Conservation (phyloP, 2,329 filamentous ascomycete genomes). For the Neopestalotiopsis rosae region DNA sequence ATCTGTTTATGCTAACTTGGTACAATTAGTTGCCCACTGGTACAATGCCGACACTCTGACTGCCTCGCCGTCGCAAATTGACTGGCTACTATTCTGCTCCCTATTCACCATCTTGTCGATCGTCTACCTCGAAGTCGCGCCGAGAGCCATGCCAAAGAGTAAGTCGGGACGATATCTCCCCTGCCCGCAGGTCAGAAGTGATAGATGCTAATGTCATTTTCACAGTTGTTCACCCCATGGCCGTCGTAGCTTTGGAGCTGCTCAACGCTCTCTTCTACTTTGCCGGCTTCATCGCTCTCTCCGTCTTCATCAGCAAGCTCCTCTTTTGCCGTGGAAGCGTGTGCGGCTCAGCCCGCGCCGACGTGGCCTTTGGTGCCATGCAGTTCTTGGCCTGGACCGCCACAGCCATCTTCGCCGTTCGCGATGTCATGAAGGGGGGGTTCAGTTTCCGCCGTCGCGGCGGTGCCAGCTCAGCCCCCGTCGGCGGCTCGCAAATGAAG, state of each 20-base stretch:
- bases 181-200: too few relatives aligned
- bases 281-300: slow-evolving; percentile 62
- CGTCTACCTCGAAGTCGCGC: slow-evolving; percentile 56
- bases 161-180: slow-evolving; percentile 24
- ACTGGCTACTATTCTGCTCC: slow-evolving; percentile 62
- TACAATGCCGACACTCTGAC: slow-evolving; percentile 61
- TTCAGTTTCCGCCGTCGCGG: slow-evolving; percentile 31
- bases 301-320: slow-evolving; percentile 60
- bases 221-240: slow-evolving; percentile 53
- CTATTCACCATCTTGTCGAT: slow-evolving; percentile 61
- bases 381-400: slow-evolving; percentile 59
- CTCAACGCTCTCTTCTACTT: slow-evolving; percentile 63
- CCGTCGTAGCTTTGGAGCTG: slow-evolving; percentile 53
- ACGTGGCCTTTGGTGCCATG: slow-evolving; percentile 58
- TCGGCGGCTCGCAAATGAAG: slow-evolving; percentile 41
- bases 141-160: slow-evolving; percentile 50
- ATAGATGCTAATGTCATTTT: not conserved
- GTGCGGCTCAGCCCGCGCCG: slow-evolving; percentile 60
- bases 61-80: slow-evolving; percentile 59
- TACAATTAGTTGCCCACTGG: slow-evolving; percentile 61
- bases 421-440: slow-evolving; percentile 53
- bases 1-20: not conserved
- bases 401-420: slow-evolving; percentile 50
- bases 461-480: slow-evolving; percentile 27
- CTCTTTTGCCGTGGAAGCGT: slow-evolving; percentile 63